Percentiles rank a stretch among this genome's conserved stretches.
These are phyloP conservation scores for Neoscytalidium dimidiatum DNA, from an alignment of 2,329 filamentous ascomycete species.

Conservation along the genomic window DNA sequence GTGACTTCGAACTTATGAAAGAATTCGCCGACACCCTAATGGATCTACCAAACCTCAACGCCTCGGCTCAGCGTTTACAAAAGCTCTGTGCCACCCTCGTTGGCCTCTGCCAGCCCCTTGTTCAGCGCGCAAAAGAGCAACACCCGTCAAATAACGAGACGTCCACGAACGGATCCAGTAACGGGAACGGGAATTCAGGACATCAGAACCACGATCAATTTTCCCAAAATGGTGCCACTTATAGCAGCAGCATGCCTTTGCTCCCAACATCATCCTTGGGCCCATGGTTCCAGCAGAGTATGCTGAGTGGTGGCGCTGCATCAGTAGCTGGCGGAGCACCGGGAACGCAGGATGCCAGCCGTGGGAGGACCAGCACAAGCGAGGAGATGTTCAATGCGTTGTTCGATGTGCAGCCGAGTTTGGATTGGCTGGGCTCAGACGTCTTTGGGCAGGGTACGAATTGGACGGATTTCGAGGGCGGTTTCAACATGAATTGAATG, in stretches of 20 bases:
- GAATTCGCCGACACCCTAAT: conserved; percentile 32
- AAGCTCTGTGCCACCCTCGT: conserved; percentile 33
- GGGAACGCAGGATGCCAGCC: neutral
- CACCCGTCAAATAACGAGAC: neutral
- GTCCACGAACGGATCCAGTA: neutral
- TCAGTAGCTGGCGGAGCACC: neutral
- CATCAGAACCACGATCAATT: neutral
- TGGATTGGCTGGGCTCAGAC: conserved; percentile 38
- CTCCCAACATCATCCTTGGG: neutral
- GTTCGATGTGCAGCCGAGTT: conserved; percentile 35
- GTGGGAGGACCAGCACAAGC: conserved; percentile 20
- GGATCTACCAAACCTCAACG: conserved; percentile 32
- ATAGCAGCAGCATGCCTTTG: neutral
- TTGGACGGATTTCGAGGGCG: neutral
- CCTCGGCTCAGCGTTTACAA: conserved; percentile 31
- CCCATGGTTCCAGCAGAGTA: conserved; percentile 1
- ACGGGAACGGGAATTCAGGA: neutral
- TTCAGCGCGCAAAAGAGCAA: conserved; percentile 23
- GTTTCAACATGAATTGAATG: neutral
- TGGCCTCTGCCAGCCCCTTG: conserved; percentile 32
- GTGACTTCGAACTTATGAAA: conserved; percentile 34
- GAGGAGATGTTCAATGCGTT: conserved; percentile 38
- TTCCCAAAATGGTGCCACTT: neutral
- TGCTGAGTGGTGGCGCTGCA: neutral
- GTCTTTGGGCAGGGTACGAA: conserved; percentile 21